Evolutionary conservation across 371 early-diverging fungal species (phyloP).

Genomic region (Scutellospora calospora): DNA sequence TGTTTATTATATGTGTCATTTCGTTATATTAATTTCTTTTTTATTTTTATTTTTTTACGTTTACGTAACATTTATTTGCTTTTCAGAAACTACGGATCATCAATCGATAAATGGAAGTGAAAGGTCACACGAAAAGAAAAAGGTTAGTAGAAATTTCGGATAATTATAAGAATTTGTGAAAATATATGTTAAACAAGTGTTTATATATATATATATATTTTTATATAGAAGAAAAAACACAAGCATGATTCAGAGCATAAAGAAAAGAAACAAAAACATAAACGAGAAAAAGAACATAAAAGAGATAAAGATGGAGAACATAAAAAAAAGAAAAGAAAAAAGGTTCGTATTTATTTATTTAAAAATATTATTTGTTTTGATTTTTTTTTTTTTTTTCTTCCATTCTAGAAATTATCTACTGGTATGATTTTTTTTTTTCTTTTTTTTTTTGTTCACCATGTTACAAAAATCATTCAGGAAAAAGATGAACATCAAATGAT

Average conservation of each 20-base stretch:
- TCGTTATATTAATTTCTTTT: neutral
- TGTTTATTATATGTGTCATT: neutral
- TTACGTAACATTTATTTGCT: too few species aligned
- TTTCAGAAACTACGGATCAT: too few species aligned
- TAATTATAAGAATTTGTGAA: neutral
- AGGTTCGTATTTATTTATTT: neutral
- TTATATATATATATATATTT: neutral
- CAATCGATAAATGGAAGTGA: neutral
- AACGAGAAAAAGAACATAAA: neutral
- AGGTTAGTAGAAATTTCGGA: neutral
- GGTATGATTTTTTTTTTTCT: neutral
- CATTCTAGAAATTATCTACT: neutral
- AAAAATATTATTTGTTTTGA: neutral
- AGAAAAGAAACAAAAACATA: neutral
- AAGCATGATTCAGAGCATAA: slow-evolving; percentile 3
- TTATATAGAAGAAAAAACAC: slow-evolving; percentile 3
- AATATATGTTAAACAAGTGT: too few species aligned
- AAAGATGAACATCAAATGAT: neutral
- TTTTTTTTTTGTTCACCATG: too few species aligned
- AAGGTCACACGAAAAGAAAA: neutral
- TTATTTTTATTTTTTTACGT: too few species aligned
- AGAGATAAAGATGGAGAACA: slow-evolving; percentile 2
- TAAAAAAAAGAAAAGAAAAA: slow-evolving; percentile 8
- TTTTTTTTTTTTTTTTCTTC: neutral
- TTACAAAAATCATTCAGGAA: neutral